Conservation (phyloP, 2,329 filamentous ascomycete species). For the Colletotrichum tabaci region DNA sequence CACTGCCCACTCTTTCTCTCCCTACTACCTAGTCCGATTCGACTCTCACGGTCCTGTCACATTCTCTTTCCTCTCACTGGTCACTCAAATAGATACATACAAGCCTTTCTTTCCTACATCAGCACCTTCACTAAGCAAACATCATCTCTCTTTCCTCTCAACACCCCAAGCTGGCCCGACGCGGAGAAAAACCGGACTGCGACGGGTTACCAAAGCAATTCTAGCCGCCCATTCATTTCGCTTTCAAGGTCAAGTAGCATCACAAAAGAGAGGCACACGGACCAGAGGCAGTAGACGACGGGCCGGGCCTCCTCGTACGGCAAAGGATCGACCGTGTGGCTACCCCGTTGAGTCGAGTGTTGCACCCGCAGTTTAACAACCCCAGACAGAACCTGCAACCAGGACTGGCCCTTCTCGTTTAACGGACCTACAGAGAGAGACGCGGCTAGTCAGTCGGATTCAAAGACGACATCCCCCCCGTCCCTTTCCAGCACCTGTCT, state of each 20-base stretch:
- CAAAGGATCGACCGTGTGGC: slow-evolving; percentile 33
- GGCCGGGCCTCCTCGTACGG: slow-evolving; percentile 22
- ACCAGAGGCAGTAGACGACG: slow-evolving; percentile 14
- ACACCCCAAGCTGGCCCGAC: background rate
- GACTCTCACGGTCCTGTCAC: slow-evolving; percentile 27
- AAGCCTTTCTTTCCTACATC: slow-evolving; percentile 22
- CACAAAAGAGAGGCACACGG: background rate
- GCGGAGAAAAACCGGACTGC: background rate
- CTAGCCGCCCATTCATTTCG: background rate
- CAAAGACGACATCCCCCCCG: slow-evolving; percentile 44
- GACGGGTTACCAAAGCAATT: background rate
- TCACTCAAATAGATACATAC: slow-evolving; percentile 19
- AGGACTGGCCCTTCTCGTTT: slow-evolving; percentile 38
- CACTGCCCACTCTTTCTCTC: slow-evolving; percentile 26
- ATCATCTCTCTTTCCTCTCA: slow-evolving; percentile 28
- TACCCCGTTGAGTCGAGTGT: slow-evolving; percentile 28
- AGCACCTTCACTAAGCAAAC: slow-evolving; percentile 6
- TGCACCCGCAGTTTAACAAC: slow-evolving; percentile 20
- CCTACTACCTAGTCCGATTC: slow-evolving; percentile 38
- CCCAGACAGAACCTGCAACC: slow-evolving; percentile 27
- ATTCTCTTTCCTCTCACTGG: slow-evolving; percentile 32
- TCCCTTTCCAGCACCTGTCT: slow-evolving; percentile 46
- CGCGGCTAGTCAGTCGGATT: slow-evolving; percentile 19
- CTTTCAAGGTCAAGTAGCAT: background rate
- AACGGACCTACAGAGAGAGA: slow-evolving; percentile 46